phyloP scores from a whole-genome alignment of 495 filamentous ascomycete genomes.

The Tetracladium setigerum region DNA sequence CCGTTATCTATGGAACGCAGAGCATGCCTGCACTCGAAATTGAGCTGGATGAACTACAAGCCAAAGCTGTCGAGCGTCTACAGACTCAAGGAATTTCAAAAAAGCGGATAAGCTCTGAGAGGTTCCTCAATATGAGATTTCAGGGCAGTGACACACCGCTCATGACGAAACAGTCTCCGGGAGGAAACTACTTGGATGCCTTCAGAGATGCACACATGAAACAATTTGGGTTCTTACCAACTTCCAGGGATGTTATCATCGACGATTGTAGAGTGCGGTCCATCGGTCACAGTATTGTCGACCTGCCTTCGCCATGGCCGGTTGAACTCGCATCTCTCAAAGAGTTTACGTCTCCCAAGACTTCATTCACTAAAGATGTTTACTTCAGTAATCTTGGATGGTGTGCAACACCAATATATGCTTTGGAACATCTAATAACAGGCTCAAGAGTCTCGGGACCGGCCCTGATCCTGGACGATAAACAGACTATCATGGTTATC shows the following conservation, averaged over 20 bases:
- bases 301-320: no score
- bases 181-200: slow-evolving; percentile 30
- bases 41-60: no score
- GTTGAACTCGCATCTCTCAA: background rate
- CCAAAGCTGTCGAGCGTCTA: no score
- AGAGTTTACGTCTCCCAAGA: background rate
- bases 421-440: slow-evolving; percentile 6
- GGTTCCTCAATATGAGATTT: slow-evolving; percentile 47
- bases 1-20: no score
- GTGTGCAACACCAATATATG: slow-evolving; percentile 20
- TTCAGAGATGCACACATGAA: slow-evolving; percentile 40
- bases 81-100: slow-evolving; percentile 32
- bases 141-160: slow-evolving; percentile 44
- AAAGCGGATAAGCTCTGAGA: slow-evolving; percentile 37
- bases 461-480: slow-evolving; percentile 21
- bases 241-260: slow-evolving; percentile 38
- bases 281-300: slow-evolving; percentile 32
- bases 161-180: slow-evolving; percentile 38
- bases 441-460: slow-evolving; percentile 15
- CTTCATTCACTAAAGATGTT: background rate
- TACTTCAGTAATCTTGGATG: no score
- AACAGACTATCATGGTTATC: slow-evolving; percentile 19
- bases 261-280: slow-evolving; percentile 45
- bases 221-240: slow-evolving; percentile 43
- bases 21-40: no score